Evolutionary conservation across 306 rosid genomes (phyloP), one percentile per base, ranked within the genome.

Genomic region (Bauhinia variegata): DNA sequence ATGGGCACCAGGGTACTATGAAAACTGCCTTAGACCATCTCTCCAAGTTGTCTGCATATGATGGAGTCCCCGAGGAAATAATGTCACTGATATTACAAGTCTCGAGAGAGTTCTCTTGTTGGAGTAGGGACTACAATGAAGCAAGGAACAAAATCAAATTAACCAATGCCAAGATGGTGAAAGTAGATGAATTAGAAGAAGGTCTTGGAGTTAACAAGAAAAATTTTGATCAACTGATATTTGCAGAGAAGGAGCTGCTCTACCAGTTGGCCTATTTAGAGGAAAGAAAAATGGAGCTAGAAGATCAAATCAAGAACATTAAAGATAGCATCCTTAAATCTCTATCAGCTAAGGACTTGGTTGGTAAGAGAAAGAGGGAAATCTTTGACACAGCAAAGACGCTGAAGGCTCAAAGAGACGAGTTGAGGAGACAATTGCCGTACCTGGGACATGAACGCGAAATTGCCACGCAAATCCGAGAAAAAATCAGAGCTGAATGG

Each of bases 161-260:
- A 31, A 11, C 42, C 5, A 34, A 32, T 4, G 42, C 69, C 12
- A 67, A 55, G 28, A 14, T 75, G 51, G n/a, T 44, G 59, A 60
- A 43, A 68, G 58, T 31, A 13, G 60, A 68, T 13, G 65, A 60
- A 67, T 10, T 68, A 33, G 70, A 53, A 18, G 50, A 67, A 17
- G 30, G 75, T 60, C 70, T 75, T 42, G 58, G 54, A 68, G 79
- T 70, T 33, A 67, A 75, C 11, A 75, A 60, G 59, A 56, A 5
- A 5, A 5, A 42, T 28, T 76, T 70, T 63, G 63, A 9, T 59
- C 72, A 76, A 70, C 16, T 56, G 8, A 2, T 49, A 36, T 38
- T 0, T 30, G 15, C 63, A 16, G 75, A 70, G 56, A 70, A 70
- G 17, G 76, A 76, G 43, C 32, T 70, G 17, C 33, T 14, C 0